Conservation (phyloP, 2,329 filamentous ascomycete genomes). For the Exophiala xenobiotica region DNA sequence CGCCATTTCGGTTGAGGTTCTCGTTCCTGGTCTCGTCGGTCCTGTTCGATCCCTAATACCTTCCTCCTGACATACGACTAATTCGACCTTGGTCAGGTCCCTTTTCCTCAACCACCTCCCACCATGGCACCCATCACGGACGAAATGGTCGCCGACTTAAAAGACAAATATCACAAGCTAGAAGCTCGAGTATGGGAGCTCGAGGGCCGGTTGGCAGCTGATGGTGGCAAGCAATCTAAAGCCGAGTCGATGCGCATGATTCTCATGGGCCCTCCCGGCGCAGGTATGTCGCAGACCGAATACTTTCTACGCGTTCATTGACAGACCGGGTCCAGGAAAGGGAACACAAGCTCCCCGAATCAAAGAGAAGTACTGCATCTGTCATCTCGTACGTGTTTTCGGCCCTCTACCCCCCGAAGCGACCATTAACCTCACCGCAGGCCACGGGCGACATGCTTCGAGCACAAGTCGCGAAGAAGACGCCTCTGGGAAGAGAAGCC, state of each 20-base stretch:
- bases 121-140: conserved; percentile 88
- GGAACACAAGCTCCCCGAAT: conserved; percentile 97
- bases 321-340: conserved; percentile 67
- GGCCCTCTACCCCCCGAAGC: not conserved
- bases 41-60: conserved; percentile 24
- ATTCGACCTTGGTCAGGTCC: conserved; percentile 32
- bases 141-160: conserved; percentile 75
- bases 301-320: conserved; percentile 4
- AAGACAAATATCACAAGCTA: conserved; percentile 77
- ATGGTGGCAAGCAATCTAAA: conserved; percentile 52
- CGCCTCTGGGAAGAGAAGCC: conserved; percentile 84
- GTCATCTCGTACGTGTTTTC: conserved; percentile 74
- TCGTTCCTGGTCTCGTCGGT: conserved; percentile 18
- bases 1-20: not conserved
- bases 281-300: conserved; percentile 63
- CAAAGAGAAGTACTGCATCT: conserved; percentile 96
- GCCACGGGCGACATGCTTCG: conserved; percentile 99
- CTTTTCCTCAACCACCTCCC: conserved; percentile 28
- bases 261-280: conserved; percentile 93
- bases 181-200: conserved; percentile 83
- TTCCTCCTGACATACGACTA: conserved; percentile 31
- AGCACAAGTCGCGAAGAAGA: conserved; percentile 98
- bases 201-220: conserved; percentile 64
- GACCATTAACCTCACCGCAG: conserved; percentile 47
- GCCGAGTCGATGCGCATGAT: conserved; percentile 84